Evolutionary conservation across 2,329 filamentous ascomycete species (phyloP).

Genomic region (Chaetothyriales sp.): DNA sequence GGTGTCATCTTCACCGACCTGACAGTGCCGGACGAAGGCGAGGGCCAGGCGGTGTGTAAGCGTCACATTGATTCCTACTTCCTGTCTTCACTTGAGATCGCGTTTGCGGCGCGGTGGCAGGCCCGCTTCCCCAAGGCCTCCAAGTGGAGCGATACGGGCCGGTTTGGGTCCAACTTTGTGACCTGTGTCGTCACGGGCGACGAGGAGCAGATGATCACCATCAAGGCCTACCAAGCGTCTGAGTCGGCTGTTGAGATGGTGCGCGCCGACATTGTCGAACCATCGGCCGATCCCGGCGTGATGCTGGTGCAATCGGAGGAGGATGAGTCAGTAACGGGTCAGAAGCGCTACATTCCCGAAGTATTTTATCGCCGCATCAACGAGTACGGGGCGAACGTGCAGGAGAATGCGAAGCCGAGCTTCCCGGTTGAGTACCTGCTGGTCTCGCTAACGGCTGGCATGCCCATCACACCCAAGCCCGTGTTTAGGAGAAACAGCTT

Average conservation of each 20-base stretch:
- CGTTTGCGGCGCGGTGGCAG: conserved; percentile 76
- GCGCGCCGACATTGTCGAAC: conserved; percentile 81
- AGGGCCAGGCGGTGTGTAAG: conserved; percentile 85
- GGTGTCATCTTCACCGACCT: conserved; percentile 94
- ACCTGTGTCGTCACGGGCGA: conserved; percentile 94
- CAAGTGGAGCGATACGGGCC: conserved; percentile 92
- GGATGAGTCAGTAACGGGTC: conserved; percentile 52
- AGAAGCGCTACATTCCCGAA: conserved; percentile 82
- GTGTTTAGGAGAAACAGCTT: conserved; percentile 59
- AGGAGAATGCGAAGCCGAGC: conserved; percentile 89
- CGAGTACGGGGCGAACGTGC: conserved; percentile 89
- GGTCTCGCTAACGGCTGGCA: conserved; percentile 90
- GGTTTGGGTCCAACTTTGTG: conserved; percentile 91
- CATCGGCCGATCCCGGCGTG: conserved; percentile 77
- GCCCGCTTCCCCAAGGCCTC: conserved; percentile 75
- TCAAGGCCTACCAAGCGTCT: conserved; percentile 86
- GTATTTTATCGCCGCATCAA: conserved; percentile 94
- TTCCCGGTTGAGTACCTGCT: conserved; percentile 96
- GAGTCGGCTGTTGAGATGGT: conserved; percentile 97
- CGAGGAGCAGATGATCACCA: conserved; percentile 69
- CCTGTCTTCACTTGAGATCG: conserved; percentile 79
- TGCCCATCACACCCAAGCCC: conserved; percentile 66
- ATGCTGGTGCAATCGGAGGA: conserved; percentile 95
- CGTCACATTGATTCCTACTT: conserved; percentile 91
- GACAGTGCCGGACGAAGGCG: conserved; percentile 60